Base-by-base conservation (phyloP, 345 rosid genomes). In the Populus alba region DNA sequence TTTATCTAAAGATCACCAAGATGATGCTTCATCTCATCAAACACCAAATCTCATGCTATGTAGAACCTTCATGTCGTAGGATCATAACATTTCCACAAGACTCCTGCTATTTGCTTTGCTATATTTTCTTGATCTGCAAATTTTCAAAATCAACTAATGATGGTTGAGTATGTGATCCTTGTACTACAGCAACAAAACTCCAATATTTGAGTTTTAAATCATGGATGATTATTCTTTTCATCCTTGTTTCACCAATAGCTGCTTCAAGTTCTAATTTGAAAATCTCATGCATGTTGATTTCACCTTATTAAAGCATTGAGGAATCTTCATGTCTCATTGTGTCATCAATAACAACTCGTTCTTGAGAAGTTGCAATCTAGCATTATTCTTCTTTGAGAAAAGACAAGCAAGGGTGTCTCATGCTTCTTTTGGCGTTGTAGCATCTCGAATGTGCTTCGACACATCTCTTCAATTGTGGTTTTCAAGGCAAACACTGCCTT, bases 71-170 rank as follows among this genome's bases (percentile, higher is more conserved):
- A 1, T 12, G 18, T 47, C 0, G 16, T 47, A 47, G 5, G 16
- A 47, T 47, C 16, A 47, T 1, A 47, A 47, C 4, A 47, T 13
- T 13, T 47, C 18, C 18, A 47, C 9, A 35, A 47, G 20, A 43
- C 43, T 49, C 41, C 75, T 27, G 17, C 41, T 45, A 72, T 72
- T 57, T 73, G 76, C 49, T 55, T 73, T 22, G 76, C 76, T 15
- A 73, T 2, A 2, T 67, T 67, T 73, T 73, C 68, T 23, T 73
- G 22, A 57, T 6, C 53, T 10, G 51, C 35, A 4, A 57, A 38
- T 73, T 73, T 18, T 73, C 35, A 4, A 73, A 73, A 22, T 59
- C 68, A 20, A 73, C 22, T 59, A 73, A 68, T 55, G 51, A 73
- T 37, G 67, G 68, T 16, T 73, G 53, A 10, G 3, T 73, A 22